These are phyloP conservation scores for Yamadazyma tumulicola DNA, from an alignment of 805 yeast genomes.

Conservation along the genomic window DNA sequence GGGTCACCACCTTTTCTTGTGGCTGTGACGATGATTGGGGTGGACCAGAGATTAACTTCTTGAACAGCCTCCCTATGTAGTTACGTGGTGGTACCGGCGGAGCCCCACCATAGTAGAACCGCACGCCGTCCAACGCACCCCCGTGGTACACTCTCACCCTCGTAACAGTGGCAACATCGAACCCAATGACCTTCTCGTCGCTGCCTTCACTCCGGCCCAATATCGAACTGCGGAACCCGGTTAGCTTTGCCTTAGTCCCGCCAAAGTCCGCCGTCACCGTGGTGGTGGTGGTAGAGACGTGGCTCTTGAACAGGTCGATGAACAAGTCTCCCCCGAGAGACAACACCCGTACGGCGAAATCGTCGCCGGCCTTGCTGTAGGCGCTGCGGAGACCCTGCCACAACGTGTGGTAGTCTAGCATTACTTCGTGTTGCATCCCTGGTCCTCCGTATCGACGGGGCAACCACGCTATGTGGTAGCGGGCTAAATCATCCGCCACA, in stretches of 20 bases:
- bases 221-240: constrained; percentile 36
- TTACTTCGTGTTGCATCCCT: constrained; percentile 55
- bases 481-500: constrained; percentile 52
- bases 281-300: constrained; percentile 22
- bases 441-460: constrained; percentile 55
- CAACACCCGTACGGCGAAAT: constrained; percentile 51
- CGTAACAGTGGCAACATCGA: constrained; percentile 38
- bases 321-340: constrained; percentile 60
- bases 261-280: constrained; percentile 38
- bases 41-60: too few species aligned
- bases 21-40: not conserved
- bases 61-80: constrained; percentile 9
- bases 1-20: constrained; percentile 13
- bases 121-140: constrained; percentile 76
- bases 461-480: constrained; percentile 57
- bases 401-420: constrained; percentile 43
- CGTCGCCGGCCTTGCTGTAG: constrained; percentile 24
- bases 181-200: constrained; percentile 22
- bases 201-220: constrained; percentile 26
- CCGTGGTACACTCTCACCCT: constrained; percentile 70
- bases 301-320: constrained; percentile 46
- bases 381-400: constrained; percentile 23
- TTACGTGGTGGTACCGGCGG: constrained; percentile 48
- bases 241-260: constrained; percentile 34
- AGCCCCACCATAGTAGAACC: constrained; percentile 34